phyloP scores from a whole-genome alignment of 371 early-diverging fungal species.

The Saksenaea vasiformis region DNA sequence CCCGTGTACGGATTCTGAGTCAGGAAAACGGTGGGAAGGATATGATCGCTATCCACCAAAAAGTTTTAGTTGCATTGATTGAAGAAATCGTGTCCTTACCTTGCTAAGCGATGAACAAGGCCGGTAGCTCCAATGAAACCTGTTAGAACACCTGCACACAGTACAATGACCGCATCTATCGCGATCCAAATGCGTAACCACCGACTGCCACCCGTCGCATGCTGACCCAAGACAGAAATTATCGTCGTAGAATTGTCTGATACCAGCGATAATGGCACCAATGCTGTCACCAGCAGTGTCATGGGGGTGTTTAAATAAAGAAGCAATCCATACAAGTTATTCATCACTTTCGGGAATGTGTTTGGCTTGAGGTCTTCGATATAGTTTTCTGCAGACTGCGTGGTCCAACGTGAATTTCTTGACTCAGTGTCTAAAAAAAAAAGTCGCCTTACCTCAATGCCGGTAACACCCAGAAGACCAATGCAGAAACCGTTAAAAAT shows the following conservation, averaged over 20 bases:
- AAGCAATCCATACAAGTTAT: constrained; percentile 56
- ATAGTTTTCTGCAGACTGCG: constrained; percentile 46
- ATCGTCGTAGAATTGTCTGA: constrained; percentile 40
- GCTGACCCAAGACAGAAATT: constrained; percentile 47
- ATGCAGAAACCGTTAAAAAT: constrained; percentile 57
- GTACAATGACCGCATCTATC: constrained; percentile 60
- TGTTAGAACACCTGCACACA: constrained; percentile 62
- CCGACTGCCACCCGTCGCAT: constrained; percentile 36
- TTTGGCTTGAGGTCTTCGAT: constrained; percentile 58
- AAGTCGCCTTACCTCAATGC: constrained; percentile 39
- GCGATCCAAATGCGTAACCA: constrained; percentile 51
- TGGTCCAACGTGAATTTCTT: background rate
- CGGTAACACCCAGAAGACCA: constrained; percentile 62
- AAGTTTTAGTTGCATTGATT: background rate
- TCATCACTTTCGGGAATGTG: constrained; percentile 59
- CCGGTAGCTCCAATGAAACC: constrained; percentile 60
- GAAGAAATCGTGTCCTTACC: background rate
- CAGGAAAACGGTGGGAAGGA: constrained; percentile 52
- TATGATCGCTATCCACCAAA: constrained; percentile 37
- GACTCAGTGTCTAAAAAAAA: background rate
- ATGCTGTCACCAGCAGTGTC: constrained; percentile 35
- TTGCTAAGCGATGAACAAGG: constrained; percentile 51
- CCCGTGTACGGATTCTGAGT: constrained; percentile 44
- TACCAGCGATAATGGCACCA: constrained; percentile 50
- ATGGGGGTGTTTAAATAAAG: constrained; percentile 49